Base-by-base conservation (phyloP, 805 yeast genomes). In the Torulaspora delbrueckii region DNA sequence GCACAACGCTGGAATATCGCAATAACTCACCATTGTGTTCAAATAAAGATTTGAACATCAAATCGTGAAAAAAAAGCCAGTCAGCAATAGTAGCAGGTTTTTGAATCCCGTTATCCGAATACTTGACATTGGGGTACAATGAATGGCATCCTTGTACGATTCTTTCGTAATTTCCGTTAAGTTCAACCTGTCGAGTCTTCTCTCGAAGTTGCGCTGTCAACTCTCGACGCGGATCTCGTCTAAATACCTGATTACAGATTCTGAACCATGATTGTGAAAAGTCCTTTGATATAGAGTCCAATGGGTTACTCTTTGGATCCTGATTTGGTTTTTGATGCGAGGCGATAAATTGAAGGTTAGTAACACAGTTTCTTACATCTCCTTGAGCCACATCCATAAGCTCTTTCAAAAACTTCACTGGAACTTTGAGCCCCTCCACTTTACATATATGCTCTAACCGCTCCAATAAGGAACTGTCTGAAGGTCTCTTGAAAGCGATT, bases 301-400 rank as follows among this genome's bases (percentile, higher is more conserved):
- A 47, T 24, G 33, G 27, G 31, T 37, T 7, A 13, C 28, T 40
- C n/a, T 23, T 16, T 1, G 57, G 37, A 12, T 51, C 50, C 50
- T 9, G 51, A 35, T 3, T 50, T 52, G 8, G 56, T 13, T 59
- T 57, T 8, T 31, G 28, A 13, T 45, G 42, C 7, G 50, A 40
- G 3, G 65, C 51, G 46, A 62, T 45, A 58, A 91, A 90, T 55
- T 91, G 98, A 31, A 91, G 62, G 55, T 82, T 77, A 58, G 91
- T 91, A 32, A 91, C 71, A 63, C 96, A 84, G 23, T 88, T 86
- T 54, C 99, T 71, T 14, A 93, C 73, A 66, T 91, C 99, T 33
- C 86, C 86, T 51, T 86, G 88, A 30, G 89, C 78, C 1, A 80
- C 62, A 40, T 78, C 82, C 5, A 86, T 81, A 8, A 91, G 68